Evolutionary conservation across 2,329 filamentous ascomycete species (phyloP).

Genomic region (Dactylonectria macrodidyma): DNA sequence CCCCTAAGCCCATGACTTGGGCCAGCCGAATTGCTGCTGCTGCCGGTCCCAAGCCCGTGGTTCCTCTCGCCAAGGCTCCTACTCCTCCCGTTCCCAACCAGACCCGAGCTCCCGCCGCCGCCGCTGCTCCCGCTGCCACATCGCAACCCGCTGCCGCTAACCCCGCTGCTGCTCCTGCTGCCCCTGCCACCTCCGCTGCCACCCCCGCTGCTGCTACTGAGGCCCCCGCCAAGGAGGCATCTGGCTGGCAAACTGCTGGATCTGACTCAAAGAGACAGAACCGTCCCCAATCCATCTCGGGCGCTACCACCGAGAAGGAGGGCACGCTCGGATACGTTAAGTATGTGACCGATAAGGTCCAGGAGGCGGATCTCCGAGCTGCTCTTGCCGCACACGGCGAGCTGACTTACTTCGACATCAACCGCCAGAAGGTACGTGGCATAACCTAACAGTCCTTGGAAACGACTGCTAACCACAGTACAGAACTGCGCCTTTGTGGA

Average conservation of each 20-base stretch:
- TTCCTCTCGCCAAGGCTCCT: conserved; percentile 71
- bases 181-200: conserved; percentile 58
- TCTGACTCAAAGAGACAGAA: conserved; percentile 88
- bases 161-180: conserved; percentile 54
- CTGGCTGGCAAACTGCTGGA: conserved; percentile 88
- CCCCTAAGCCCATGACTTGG: conserved; percentile 79
- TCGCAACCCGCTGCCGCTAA: conserved; percentile 57
- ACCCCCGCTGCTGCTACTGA: conserved; percentile 57
- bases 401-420: conserved; percentile 82
- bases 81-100: conserved; percentile 64
- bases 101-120: conserved; percentile 65
- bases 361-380: conserved; percentile 79
- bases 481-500: conserved; percentile 98
- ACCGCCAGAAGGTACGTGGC: conserved; percentile 82
- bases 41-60: conserved; percentile 67
- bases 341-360: conserved; percentile 92
- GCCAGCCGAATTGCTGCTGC: conserved; percentile 78
- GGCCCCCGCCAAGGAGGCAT: conserved; percentile 64
- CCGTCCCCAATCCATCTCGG: conserved; percentile 77
- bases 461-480: conserved; percentile 36
- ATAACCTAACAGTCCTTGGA: background rate
- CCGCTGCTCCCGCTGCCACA: conserved; percentile 55
- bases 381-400: conserved; percentile 81
- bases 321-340: conserved; percentile 92
- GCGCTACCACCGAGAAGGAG: conserved; percentile 77